These are phyloP conservation scores for Ogataea polymorpha DNA, from an alignment of 805 yeast genomes.

Conservation along the genomic window DNA sequence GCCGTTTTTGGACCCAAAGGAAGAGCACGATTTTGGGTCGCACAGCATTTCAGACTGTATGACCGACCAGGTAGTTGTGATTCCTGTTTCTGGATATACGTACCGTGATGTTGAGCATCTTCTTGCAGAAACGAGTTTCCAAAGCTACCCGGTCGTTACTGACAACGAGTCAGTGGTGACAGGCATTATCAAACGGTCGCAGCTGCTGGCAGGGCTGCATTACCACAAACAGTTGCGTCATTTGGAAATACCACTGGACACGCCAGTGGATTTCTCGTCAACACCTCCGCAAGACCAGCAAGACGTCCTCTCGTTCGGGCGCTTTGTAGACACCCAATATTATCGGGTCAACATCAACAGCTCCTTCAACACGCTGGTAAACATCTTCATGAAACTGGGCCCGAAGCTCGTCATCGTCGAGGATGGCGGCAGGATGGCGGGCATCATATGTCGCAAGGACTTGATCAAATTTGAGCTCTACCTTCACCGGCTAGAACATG, in stretches of 20 bases:
- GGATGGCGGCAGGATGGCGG: constrained; percentile 57
- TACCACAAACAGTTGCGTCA: constrained; percentile 17
- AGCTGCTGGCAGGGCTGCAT: constrained; percentile 33
- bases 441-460: constrained; percentile 85
- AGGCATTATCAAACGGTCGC: constrained; percentile 46
- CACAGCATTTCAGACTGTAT: constrained; percentile 55
- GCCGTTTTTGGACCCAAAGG: constrained; percentile 75
- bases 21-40: constrained; percentile 56
- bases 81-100: constrained; percentile 38
- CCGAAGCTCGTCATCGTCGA: constrained; percentile 72
- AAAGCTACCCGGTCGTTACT: constrained; percentile 53
- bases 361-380: constrained; percentile 58
- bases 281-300: constrained; percentile 3
- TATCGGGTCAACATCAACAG: constrained; percentile 52
- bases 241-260: constrained; percentile 3
- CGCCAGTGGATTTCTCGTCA: constrained; percentile 12
- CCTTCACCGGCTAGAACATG: constrained; percentile 28
- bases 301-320: constrained; percentile 25
- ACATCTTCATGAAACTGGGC: constrained; percentile 74
- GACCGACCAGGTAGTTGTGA: constrained; percentile 42
- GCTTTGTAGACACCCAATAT: constrained; percentile 53
- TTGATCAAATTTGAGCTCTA: constrained; percentile 58
- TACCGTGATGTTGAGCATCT: constrained; percentile 35
- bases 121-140: constrained; percentile 34
- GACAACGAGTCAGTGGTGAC: constrained; percentile 35